Percentiles rank a stretch among this genome's conserved stretches.
phyloP scores from a whole-genome alignment of 1,284 basidiomycete genomes.

The Ganoderma meredithae region DNA sequence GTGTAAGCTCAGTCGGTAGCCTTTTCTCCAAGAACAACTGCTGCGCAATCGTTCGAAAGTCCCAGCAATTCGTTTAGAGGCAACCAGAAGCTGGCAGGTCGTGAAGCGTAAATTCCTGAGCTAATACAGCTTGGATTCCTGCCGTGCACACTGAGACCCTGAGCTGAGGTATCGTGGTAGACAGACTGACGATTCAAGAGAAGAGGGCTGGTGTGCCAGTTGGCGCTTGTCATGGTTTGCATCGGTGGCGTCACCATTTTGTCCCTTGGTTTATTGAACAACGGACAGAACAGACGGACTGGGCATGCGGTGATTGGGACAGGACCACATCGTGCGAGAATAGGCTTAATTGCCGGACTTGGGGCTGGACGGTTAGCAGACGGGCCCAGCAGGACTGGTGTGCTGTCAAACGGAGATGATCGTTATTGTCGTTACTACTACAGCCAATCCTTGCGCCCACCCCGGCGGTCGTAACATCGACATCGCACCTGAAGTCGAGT shows the following conservation, averaged over 20 bases:
- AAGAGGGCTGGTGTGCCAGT: neutral
- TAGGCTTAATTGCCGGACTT: neutral
- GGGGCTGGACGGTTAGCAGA: neutral
- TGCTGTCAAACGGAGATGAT: neutral
- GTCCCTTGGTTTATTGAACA: neutral
- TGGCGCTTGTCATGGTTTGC: neutral
- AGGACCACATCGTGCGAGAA: too few species aligned
- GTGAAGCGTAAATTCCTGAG: neutral
- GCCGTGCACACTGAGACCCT: neutral
- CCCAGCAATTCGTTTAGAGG: neutral
- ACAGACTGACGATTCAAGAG: neutral
- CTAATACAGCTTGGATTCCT: neutral
- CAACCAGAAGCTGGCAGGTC: neutral
- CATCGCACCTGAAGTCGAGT: neutral
- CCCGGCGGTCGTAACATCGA: slow-evolving; percentile 13
- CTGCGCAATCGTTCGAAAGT: slow-evolving; percentile 4
- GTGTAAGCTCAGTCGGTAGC: neutral
- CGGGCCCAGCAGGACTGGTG: neutral
- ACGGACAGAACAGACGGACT: too few species aligned
- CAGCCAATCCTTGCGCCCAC: slow-evolving; percentile 8
- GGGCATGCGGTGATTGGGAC: too few species aligned
- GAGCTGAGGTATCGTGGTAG: neutral
- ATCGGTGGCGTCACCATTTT: neutral
- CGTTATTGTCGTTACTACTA: slow-evolving; percentile 17
- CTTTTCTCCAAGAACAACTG: slow-evolving; percentile 2